Base-by-base conservation (phyloP, 2,329 filamentous ascomycete genomes). In the Parafenestella ontariensis region DNA sequence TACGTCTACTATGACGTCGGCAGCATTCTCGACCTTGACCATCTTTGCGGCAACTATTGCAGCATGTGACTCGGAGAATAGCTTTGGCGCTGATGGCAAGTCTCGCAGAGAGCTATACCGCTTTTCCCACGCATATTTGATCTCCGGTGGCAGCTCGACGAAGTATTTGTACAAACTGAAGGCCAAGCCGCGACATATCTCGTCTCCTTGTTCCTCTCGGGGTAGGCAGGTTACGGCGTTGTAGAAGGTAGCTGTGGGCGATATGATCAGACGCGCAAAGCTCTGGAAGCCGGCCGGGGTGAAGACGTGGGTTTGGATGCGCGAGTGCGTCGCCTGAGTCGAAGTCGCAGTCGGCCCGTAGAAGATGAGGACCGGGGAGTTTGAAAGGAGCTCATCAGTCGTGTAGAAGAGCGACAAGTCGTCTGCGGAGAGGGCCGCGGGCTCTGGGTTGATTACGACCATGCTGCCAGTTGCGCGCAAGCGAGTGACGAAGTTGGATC, bases 91-190 rank as follows among this genome's bases (percentile, higher is more conserved):
- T 37, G 87, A 88, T 36, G 85, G 85, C 5, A 89, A 86, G 46
- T 66, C 82, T 64, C 82, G 82, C 63, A 82, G 76, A 21, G 80
- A 76, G 58, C 81, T 81, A 49, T 81, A 78, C 48, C 82, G 77
- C 40, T 80, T 76, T 48, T 82, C 86, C 74, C 96, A 83, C 56
- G 87, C 83, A 66, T 82, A 82, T 80, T 92, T 96, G 71, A 92
- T 88, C 33, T 84, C 81, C 49, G 89, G 85, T 20, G 93, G 87
- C 47, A 99, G 82, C 77, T 98, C 94, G 57, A 86, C 85, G 73
- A 97, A 98, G 81, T 97, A 99, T 75, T 96, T 97, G 81, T 89
- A 89, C 64, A 99, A 82, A 52, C 91, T 92, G 76, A 98, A 96
- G 43, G 94, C 95, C 51, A 99, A 83, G 17, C 89, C 95, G 41